These are phyloP conservation scores for Jatropha multifida DNA, from an alignment of 441 rosid genomes.

Conservation along the genomic window DNA sequence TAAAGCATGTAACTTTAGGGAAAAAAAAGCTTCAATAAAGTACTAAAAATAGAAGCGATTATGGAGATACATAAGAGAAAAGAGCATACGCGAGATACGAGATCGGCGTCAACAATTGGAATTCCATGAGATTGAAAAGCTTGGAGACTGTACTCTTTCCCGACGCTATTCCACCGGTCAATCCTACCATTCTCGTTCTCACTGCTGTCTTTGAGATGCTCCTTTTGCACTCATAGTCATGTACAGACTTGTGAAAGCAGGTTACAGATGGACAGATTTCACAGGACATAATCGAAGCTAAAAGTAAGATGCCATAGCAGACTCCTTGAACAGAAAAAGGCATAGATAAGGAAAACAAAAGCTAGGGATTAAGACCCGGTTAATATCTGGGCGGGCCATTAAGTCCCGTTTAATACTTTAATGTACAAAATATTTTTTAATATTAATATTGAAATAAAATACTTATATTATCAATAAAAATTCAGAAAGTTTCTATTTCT, in stretches of 20 bases:
- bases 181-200: slow-evolving; percentile 72
- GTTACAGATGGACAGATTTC: background rate
- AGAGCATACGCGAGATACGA: slow-evolving; percentile 65
- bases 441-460: no score
- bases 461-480: no score
- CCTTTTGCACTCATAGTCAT: background rate
- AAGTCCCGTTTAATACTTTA: no score
- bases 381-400: background rate
- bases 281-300: background rate
- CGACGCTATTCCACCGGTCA: slow-evolving; percentile 87
- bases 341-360: no score
- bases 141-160: slow-evolving; percentile 90
- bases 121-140: slow-evolving; percentile 65
- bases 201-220: background rate
- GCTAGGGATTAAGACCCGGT: no score
- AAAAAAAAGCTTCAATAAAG: background rate
- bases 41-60: no score
- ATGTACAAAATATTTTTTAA: no score
- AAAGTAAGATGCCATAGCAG: background rate
- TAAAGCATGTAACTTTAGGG: no score
- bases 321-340: background rate
- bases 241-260: background rate
- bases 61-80: background rate
- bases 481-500: no score
- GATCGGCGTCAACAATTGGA: slow-evolving; percentile 74